Percentiles rank a stretch among this genome's conserved stretches.
Evolutionary conservation across 2,329 filamentous ascomycete species (phyloP).

Genomic region (Hymenoscyphus albidus): DNA sequence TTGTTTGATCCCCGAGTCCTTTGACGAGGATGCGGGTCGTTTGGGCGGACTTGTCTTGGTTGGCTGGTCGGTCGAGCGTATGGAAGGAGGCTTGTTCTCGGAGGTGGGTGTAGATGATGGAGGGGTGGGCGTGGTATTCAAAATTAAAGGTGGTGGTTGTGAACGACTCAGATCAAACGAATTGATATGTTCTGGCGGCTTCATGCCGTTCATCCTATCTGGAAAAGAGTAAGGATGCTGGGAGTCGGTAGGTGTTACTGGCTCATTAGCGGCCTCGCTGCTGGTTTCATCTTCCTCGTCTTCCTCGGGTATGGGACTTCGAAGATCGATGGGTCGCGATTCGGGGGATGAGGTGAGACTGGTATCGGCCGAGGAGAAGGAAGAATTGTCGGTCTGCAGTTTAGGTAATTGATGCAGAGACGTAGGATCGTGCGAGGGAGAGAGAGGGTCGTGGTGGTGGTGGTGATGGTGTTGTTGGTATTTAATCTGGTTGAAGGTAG

Average conservation of each 20-base stretch:
- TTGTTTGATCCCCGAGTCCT: slow-evolving; percentile 17
- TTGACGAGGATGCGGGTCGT: slow-evolving; percentile 15
- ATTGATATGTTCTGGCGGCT: slow-evolving; percentile 9
- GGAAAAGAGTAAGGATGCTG: slow-evolving; percentile 54
- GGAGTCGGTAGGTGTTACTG: slow-evolving; percentile 57
- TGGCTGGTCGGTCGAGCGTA: slow-evolving; percentile 1
- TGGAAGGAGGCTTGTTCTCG: background rate
- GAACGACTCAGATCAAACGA: slow-evolving; percentile 5
- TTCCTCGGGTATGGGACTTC: slow-evolving; percentile 53
- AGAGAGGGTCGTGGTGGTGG: background rate
- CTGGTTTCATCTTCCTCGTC: slow-evolving; percentile 51
- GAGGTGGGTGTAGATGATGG: slow-evolving; percentile 8
- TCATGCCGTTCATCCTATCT: slow-evolving; percentile 14
- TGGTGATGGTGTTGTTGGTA: slow-evolving; percentile 6
- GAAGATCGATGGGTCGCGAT: slow-evolving; percentile 43
- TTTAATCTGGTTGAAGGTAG: slow-evolving; percentile 12
- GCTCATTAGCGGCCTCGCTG: slow-evolving; percentile 57
- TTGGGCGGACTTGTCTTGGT: slow-evolving; percentile 13
- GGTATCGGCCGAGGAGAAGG: slow-evolving; percentile 15
- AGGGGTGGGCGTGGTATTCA: slow-evolving; percentile 26
- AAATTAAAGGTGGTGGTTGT: slow-evolving; percentile 19
- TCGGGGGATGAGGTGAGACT: slow-evolving; percentile 28
- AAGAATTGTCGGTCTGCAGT: slow-evolving; percentile 14
- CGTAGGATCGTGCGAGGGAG: slow-evolving; percentile 3
- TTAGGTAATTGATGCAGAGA: slow-evolving; percentile 7